Evolutionary conservation across 164 flowering plant species (phyloP), one percentile per base, ranked within the genome.

Genomic region (Tinospora cordifolia): DNA sequence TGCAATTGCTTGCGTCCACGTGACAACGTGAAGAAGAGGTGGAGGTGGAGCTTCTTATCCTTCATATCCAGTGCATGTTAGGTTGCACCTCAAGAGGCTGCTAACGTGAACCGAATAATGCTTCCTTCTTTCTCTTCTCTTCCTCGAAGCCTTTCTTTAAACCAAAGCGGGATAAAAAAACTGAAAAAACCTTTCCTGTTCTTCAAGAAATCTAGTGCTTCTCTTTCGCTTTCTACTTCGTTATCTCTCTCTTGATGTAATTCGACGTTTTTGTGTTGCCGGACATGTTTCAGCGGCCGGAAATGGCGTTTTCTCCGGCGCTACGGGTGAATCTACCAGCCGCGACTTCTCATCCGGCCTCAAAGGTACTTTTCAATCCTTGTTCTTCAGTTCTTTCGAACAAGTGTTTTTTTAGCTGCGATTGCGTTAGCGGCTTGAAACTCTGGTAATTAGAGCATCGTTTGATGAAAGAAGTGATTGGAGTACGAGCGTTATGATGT

Each of bases 281-380:
- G 21, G 70, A 71, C 68, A 75, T 65, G 71, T 65, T 68, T n/a
- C 22, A 71, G 69, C 57, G 71, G 27, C 46, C 69, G 65, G 13
- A 2, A 59, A 84, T 81, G 87, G 79, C 79, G 66, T 69, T 78
- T 63, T 65, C 81, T 24, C 75, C 78, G 34, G 64, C 81, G 41
- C 36, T 80, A 59, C 81, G 67, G 24, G 66, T 76, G 69, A 66
- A 69, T 71, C 65, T 78, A 44, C 69, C 78, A 0, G 26, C 72
- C 65, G 15, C 71, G 13, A 13, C n/a, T 44, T 66, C 80, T 71
- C 62, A 34, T 58, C 70, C 24, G 19, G 9, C 3, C 74, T 66
- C 66, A 54, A 65, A 69, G 84, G 86, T 83, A 21, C 67, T 46
- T 9, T 6, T 25, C 38, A 11, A 38, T 36, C 67, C 51, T 57